Percentiles rank a stretch among this genome's conserved stretches.
Evolutionary conservation across 306 rosid genomes (phyloP).

Genomic region (Purshia tridentata): DNA sequence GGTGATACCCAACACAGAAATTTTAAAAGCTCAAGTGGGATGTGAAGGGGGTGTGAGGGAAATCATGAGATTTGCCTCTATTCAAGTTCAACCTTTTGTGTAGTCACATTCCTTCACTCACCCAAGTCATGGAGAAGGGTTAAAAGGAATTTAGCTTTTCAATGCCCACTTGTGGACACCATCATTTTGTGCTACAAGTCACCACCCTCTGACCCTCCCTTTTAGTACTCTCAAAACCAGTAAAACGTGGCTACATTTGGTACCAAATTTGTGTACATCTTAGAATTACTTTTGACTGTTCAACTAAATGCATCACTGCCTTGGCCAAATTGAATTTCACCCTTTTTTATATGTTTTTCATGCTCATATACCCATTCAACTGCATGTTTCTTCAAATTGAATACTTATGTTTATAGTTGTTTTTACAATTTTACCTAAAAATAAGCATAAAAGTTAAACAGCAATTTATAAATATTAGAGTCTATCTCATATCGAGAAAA

Average conservation of each 20-base stretch:
- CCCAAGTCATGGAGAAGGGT: conserved; percentile 21
- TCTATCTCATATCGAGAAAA: too few relatives aligned
- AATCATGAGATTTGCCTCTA: conserved; percentile 16
- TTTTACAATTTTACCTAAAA: too few relatives aligned
- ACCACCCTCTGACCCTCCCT: conserved; percentile 35
- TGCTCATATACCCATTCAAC: not conserved
- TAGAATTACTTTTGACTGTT: conserved; percentile 27
- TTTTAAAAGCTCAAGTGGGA: conserved; percentile 25
- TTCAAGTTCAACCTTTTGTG: conserved; percentile 3
- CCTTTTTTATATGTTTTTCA: not conserved
- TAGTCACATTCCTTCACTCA: conserved; percentile 1
- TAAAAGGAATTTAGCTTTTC: conserved; percentile 66
- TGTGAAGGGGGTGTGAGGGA: conserved; percentile 24
- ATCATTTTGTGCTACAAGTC: conserved; percentile 65
- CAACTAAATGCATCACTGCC: not conserved
- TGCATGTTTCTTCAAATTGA: not conserved
- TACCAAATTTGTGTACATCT: conserved; percentile 31
- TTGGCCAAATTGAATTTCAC: not conserved
- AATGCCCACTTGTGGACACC: conserved; percentile 59
- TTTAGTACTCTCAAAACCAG: conserved; percentile 24
- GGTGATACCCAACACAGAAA: conserved; percentile 33
- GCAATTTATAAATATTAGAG: too few relatives aligned
- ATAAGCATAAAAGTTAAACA: too few relatives aligned
- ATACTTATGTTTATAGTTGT: too few relatives aligned
- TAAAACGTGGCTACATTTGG: conserved; percentile 14